Evolutionary conservation across 495 filamentous ascomycete species (phyloP).

Genomic region (Hypomontagnella monticulosa): DNA sequence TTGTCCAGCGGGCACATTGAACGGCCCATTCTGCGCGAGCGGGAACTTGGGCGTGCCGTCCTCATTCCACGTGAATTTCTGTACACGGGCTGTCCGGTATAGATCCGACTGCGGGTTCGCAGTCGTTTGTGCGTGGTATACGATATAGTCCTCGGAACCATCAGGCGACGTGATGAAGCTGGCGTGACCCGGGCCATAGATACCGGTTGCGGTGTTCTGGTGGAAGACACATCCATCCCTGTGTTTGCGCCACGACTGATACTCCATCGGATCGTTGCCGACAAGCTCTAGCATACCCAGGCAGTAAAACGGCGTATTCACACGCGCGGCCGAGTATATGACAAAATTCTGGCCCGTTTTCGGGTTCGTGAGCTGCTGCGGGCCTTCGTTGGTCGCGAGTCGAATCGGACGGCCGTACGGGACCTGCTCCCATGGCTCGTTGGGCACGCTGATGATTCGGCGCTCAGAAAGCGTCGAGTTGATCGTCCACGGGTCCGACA

Average conservation of each 20-base stretch:
- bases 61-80: constrained; percentile 44
- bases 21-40: constrained; percentile 45
- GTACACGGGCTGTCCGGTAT: constrained; percentile 42
- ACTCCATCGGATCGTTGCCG: constrained; percentile 60
- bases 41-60: constrained; percentile 45
- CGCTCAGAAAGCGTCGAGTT: constrained; percentile 54
- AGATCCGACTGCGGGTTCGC: constrained; percentile 39
- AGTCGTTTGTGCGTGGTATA: constrained; percentile 57
- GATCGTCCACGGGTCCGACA: constrained; percentile 58
- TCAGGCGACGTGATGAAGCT: constrained; percentile 58
- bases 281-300: constrained; percentile 56
- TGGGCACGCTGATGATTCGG: constrained; percentile 55
- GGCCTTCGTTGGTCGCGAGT: constrained; percentile 59
- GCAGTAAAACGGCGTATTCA: constrained; percentile 53
- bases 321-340: constrained; percentile 58
- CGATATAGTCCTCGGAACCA: constrained; percentile 57
- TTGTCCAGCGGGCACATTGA: constrained; percentile 42
- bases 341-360: constrained; percentile 58
- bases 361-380: constrained; percentile 59
- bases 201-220: constrained; percentile 53
- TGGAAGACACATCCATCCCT: constrained; percentile 59
- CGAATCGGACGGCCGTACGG: constrained; percentile 57
- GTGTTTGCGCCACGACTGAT: constrained; percentile 58
- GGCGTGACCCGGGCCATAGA: constrained; percentile 62
- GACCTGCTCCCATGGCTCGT: constrained; percentile 58